Evolutionary conservation across 768 basidiomycete genomes (phyloP).

Genomic region (Naganishia randhawae): DNA sequence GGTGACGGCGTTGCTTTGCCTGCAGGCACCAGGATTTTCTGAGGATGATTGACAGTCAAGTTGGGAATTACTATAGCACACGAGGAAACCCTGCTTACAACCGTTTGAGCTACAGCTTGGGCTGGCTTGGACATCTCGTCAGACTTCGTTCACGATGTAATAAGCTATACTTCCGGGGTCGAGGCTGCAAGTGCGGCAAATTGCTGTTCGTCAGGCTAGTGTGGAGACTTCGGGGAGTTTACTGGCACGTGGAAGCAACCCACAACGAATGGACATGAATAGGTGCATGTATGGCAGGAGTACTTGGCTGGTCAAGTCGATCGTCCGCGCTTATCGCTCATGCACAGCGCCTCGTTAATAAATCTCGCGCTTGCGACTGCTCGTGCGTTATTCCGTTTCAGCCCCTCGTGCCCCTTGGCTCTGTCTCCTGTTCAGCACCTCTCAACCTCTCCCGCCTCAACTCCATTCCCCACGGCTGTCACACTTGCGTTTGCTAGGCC

Average conservation of each 20-base stretch:
- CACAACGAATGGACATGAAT: background rate
- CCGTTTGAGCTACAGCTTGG: constrained; percentile 16
- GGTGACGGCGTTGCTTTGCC: constrained; percentile 95
- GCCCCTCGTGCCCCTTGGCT: too few species aligned
- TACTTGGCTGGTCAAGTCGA: background rate
- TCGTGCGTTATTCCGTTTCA: too few species aligned
- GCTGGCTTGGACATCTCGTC: constrained; percentile 5
- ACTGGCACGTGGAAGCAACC: background rate
- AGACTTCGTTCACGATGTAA: background rate
- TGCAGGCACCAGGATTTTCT: constrained; percentile 71
- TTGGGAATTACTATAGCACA: background rate
- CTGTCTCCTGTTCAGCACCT: too few species aligned
- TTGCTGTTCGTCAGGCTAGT: background rate
- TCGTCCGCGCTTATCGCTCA: constrained; percentile 3
- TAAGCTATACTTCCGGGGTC: background rate
- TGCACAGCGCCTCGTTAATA: background rate
- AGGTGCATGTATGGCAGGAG: background rate
- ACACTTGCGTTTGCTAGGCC: background rate
- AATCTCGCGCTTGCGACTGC: background rate
- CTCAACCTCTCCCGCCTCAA: too few species aligned
- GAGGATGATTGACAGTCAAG: background rate
- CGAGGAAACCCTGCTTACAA: background rate
- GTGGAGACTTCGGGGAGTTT: too few species aligned
- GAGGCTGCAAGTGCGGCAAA: background rate
- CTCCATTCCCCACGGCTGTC: background rate